Percentiles rank a stretch among this genome's conserved stretches.
Conservation (phyloP, 331 rosid species). For the Malus hybrid region DNA sequence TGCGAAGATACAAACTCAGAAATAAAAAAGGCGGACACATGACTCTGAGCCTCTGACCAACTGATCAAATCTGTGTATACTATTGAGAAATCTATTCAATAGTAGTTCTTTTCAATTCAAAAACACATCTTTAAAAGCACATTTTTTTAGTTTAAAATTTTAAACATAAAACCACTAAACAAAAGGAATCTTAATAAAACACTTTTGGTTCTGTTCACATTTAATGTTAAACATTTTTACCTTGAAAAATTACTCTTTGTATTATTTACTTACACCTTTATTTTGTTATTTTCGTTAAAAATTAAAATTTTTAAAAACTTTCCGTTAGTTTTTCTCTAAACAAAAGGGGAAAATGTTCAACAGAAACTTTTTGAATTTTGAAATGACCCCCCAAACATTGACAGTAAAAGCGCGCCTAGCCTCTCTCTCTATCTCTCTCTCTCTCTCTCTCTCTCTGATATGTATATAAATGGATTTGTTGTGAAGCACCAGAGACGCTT, state of each 20-base stretch:
- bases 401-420: neutral
- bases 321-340: too few species aligned
- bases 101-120: neutral
- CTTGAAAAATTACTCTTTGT: too few species aligned
- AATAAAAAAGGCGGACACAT: rapidly evolving
- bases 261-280: too few species aligned
- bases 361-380: neutral
- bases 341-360: neutral
- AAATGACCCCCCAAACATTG: neutral
- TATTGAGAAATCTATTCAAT: too few species aligned
- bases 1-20: too few species aligned
- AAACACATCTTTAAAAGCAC: neutral
- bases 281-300: too few species aligned
- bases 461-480: neutral
- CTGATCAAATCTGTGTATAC: too few species aligned
- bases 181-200: too few species aligned
- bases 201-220: too few species aligned
- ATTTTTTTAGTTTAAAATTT: neutral
- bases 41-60: too few species aligned
- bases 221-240: too few species aligned
- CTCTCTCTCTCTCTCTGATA: neutral
- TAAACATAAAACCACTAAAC: neutral
- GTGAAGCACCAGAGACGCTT: neutral
- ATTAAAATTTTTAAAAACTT: too few species aligned
- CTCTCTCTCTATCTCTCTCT: neutral